Base-by-base conservation (phyloP, 441 rosid genomes). In the Adansonia madagascariensis region DNA sequence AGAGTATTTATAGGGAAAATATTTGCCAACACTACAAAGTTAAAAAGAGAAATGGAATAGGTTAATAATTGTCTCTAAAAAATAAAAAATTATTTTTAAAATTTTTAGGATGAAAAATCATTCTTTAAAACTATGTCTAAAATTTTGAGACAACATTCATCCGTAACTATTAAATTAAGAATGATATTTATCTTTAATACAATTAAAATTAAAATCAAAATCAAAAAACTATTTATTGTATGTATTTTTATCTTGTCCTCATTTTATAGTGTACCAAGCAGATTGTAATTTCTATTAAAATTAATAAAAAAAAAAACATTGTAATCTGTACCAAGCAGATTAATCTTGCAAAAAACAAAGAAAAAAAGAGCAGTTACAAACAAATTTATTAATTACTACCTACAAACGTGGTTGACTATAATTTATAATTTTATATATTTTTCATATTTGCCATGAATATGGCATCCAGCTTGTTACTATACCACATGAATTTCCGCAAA, bases 1-100 rank as follows among this genome's bases (percentile, higher is more conserved):
- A 39, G 49, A 8, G 70, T 65, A 41, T 65, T 65, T 65, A 65
- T 65, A 65, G 50, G 70, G 15, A 41, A 65, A 65, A 41, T n/a
- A 3, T 8, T 1, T 1, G 11, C 69, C 39, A 35, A 7, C 49
- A 6, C 3, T 1, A 10, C 27, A 24, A 24, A 24, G 27, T 24
- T 24, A 24, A 24, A 24, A n/a, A n/a, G 27, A 24, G 27, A 24
- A 24, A 24, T 24, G 1, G 27, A 24, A 24, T 24, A 24, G 0
- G 27, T 0, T 24, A 24, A 24, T 24, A 24, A 24, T 24, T 24
- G 1, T 24, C 27, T 24, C 27, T 24, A 24, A 24, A 24, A 24
- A 24, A 24, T 24, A 24, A 24, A 24, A 24, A 24, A 24, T 24
- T 24, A 1, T 24, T 24, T 24, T 24, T 24, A 24, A 24, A 24